A percentile compares a stretch with the other conserved stretches of the same genome.
These are phyloP conservation scores for Leishmania tropica DNA, from an alignment of 208 protist species.

Conservation along the genomic window DNA sequence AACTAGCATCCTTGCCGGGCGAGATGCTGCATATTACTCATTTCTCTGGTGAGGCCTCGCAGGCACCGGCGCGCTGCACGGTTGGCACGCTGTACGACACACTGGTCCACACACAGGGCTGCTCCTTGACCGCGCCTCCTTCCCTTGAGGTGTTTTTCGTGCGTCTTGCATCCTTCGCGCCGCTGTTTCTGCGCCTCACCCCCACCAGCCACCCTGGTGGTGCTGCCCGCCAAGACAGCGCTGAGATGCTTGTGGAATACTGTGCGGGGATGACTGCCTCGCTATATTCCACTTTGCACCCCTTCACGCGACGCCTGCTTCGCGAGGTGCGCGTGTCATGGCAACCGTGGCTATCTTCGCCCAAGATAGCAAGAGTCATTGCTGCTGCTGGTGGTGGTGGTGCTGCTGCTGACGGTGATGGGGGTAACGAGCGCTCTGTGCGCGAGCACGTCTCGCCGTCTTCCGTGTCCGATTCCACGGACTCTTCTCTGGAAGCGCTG, in stretches of 20 bases:
- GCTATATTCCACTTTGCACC: neutral
- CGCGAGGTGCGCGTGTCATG: constrained; percentile 17
- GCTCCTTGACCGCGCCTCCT: neutral
- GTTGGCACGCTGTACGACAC: constrained; percentile 1
- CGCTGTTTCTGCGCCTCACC: constrained; percentile 12
- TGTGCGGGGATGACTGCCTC: neutral
- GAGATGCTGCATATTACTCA: no score
- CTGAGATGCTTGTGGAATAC: constrained; percentile 4
- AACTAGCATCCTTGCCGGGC: neutral
- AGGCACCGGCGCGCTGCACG: neutral
- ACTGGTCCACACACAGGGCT: neutral
- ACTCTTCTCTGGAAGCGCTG: neutral
- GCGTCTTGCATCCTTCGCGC: neutral
- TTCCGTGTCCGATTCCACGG: neutral
- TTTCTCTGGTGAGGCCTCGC: neutral
- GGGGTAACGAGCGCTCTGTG: neutral
- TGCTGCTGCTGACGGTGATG: neutral
- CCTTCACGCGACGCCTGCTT: constrained; percentile 9
- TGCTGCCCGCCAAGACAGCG: neutral
- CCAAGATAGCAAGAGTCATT: neutral
- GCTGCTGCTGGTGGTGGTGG: neutral
- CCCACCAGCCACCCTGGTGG: neutral
- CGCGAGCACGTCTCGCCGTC: neutral
- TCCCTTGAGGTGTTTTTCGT: neutral
- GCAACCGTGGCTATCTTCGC: constrained; percentile 18